Evolutionary conservation across 2,329 filamentous ascomycete species (phyloP).

Genomic region (Aspergillus bombycis): DNA sequence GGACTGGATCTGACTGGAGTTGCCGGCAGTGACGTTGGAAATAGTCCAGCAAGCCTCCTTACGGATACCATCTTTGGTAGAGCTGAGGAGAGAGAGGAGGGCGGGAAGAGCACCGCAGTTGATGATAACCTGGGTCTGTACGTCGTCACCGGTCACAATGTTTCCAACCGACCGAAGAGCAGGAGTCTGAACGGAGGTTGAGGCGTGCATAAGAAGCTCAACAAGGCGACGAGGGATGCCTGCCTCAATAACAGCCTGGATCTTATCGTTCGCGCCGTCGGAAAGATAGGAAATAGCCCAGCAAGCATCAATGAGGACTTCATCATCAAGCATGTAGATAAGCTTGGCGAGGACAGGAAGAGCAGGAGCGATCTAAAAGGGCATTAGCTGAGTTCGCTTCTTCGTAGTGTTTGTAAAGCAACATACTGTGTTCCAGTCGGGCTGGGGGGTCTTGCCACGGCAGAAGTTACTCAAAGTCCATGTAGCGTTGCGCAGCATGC

Average conservation of each 20-base stretch:
- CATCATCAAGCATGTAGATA: conserved; percentile 96
- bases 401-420: not conserved
- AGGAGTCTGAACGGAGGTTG: conserved; percentile 96
- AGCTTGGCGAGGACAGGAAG: conserved; percentile 95
- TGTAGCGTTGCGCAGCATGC: conserved; percentile 97
- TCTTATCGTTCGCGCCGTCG: conserved; percentile 98
- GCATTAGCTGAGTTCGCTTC: conserved; percentile 20
- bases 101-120: conserved; percentile 94
- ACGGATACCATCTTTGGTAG: conserved; percentile 96
- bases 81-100: conserved; percentile 90
- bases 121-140: conserved; percentile 99
- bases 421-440: conserved; percentile 93
- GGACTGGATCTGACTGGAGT: conserved; percentile 95
- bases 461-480: conserved; percentile 99
- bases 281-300: conserved; percentile 99
- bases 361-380: conserved; percentile 80
- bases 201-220: conserved; percentile 96
- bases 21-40: conserved; percentile 97
- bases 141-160: conserved; percentile 97
- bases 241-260: conserved; percentile 97
- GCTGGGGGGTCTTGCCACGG: conserved; percentile 98
- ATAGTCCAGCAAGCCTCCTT: conserved; percentile 99
- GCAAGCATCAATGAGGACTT: conserved; percentile 97
- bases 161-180: conserved; percentile 97
- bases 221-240: conserved; percentile 95